Percentiles rank a stretch among this genome's conserved stretches.
Conservation (phyloP, 2,329 filamentous ascomycete genomes). For the Pestalotiopsis sp. region DNA sequence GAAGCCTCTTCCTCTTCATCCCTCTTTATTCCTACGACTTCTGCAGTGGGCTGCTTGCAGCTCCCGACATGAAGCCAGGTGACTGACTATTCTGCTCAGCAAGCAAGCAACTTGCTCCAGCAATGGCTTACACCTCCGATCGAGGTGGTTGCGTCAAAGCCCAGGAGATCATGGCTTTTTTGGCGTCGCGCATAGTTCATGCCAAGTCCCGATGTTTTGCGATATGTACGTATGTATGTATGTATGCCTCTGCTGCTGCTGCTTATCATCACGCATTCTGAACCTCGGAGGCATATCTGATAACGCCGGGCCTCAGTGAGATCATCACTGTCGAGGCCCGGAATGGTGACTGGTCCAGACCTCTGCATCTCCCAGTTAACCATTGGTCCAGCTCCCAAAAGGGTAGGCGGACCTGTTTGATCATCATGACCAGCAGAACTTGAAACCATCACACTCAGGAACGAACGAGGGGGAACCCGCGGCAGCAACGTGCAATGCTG, state of each 20-base stretch:
- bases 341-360: background rate
- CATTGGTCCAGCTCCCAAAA: background rate
- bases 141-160: background rate
- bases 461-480: background rate
- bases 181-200: background rate
- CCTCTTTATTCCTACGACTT: background rate
- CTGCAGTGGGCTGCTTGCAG: background rate
- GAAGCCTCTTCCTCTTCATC: background rate
- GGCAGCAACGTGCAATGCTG: background rate
- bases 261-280: background rate
- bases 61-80: background rate
- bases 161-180: background rate
- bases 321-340: background rate
- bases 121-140: background rate
- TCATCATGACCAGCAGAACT: constrained; percentile 11
- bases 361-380: background rate
- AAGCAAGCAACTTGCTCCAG: background rate
- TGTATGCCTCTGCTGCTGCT: background rate
- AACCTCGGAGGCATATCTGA: background rate
- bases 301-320: background rate
- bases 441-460: constrained; percentile 14
- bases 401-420: constrained; percentile 14
- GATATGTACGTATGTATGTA: background rate
- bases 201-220: background rate
- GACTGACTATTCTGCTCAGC: background rate